These are phyloP conservation scores for Penicillium sp. DNA, from an alignment of 2,329 filamentous ascomycete species.

Conservation along the genomic window DNA sequence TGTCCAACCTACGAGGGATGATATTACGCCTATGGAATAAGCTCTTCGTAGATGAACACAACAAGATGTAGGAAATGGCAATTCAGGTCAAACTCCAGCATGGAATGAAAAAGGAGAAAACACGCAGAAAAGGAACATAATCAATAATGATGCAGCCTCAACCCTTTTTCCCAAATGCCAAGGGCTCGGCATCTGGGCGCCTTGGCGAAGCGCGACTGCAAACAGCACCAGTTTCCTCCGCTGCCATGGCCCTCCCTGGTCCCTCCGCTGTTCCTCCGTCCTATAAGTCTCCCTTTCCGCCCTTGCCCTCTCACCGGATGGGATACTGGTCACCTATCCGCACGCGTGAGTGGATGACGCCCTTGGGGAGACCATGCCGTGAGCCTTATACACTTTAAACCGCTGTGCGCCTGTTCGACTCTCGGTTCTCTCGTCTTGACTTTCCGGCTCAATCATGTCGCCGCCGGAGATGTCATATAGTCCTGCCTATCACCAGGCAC, in stretches of 20 bases:
- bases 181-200: conserved; percentile 34
- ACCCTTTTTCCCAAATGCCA: conserved; percentile 23
- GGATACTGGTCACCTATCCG: not conserved
- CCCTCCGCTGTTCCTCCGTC: conserved; percentile 18
- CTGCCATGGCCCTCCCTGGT: conserved; percentile 25
- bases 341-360: conserved; percentile 9
- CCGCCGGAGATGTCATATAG: conserved; percentile 39
- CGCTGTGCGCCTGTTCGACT: conserved; percentile 23
- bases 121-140: not conserved
- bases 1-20: conserved; percentile 2
- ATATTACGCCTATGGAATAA: not conserved
- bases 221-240: conserved; percentile 25
- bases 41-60: not conserved
- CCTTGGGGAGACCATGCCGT: conserved; percentile 21
- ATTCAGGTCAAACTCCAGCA: not conserved
- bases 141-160: conserved; percentile 7
- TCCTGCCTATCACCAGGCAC: conserved; percentile 34
- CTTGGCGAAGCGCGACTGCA: conserved; percentile 26
- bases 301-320: conserved; percentile 12
- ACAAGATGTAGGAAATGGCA: not conserved
- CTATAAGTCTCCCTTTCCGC: conserved; percentile 22
- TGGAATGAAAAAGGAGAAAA: not conserved
- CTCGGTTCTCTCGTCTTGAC: conserved; percentile 8
- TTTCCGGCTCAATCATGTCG: conserved; percentile 25
- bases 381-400: conserved; percentile 19